Evolutionary conservation across 225 moss, liverwort and hornwort species (phyloP).

Genomic region (Straminergon stramineum): DNA sequence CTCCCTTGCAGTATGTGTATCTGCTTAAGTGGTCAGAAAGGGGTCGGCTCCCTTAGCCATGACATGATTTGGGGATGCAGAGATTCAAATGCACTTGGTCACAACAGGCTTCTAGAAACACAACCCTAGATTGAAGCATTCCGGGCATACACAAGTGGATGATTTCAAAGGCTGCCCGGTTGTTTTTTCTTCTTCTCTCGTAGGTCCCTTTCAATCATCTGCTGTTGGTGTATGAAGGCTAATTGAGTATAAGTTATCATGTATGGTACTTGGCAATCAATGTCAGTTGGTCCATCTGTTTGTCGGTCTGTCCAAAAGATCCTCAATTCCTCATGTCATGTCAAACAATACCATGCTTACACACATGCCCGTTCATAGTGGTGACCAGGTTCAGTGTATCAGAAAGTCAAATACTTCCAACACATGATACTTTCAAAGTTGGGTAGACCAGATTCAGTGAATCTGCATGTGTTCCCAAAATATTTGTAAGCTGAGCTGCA

Average conservation of each 20-base stretch:
- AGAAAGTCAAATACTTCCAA: neutral
- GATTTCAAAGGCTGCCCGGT: neutral
- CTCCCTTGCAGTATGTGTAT: no score
- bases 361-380: rapidly evolving
- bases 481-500: neutral
- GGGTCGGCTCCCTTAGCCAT: no score
- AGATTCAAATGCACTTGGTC: neutral
- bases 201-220: neutral
- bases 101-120: neutral
- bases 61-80: neutral
- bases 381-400: neutral
- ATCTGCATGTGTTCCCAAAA: neutral
- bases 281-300: no score
- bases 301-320: no score
- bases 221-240: neutral
- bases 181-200: no score
- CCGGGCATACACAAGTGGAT: no score
- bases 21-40: no score
- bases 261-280: neutral
- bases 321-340: neutral
- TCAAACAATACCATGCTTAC: neutral
- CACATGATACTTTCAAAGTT: neutral
- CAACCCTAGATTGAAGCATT: neutral
- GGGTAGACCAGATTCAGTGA: neutral
- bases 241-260: neutral